Evolutionary conservation across 805 yeast genomes (phyloP), one percentile per base, ranked within the genome.

Genomic region (Candida sanyiensis): DNA sequence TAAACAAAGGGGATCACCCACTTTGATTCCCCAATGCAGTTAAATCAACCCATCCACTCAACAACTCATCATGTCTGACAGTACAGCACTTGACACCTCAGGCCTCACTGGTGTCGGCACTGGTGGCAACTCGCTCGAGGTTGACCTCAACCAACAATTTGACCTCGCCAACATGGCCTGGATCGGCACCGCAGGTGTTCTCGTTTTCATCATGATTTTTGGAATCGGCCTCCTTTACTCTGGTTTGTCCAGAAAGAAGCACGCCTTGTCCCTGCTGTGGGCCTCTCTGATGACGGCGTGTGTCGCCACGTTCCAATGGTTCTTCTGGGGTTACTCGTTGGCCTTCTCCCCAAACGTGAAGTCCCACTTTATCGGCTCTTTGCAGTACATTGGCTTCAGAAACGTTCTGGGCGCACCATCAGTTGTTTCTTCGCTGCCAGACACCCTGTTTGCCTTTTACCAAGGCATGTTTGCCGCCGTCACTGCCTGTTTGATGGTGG

Each of bases 391-490:
- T 58, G 80, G 88, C 47, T 70, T 90, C 55, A 83, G 71, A 72
- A 69, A 82, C 43, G 94, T 83, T 17, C 73, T 89, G 21, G 97
- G 95, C 47, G 84, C 81, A 10, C 89, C 90, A 26, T 67, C 81
- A 17, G 77, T 77, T 24, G 80, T 73, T 8, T 53, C 83, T 3
- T 43, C 69, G 8, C 69, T 90, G n/a, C 98, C 98, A 16, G 97
- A 89, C 59, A 81, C 90, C 40, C 72, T 90, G 44, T 90, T 83
- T 66, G 80, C 88, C 57, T 80, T 85, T 47, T 90, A 80, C 77
- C 97, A 90, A 67, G 95, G 96, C 57, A 87, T 87, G 96, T 93
- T 93, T 57, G 97, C 97, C 31, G 77, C 83, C 59, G 83, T 83
- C 35, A 88, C 97, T 23, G 97, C 94, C 47, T 82, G 85, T 58